These are phyloP conservation scores for Echites panduratus DNA, from an alignment of 257 asterid species.

Conservation along the genomic window DNA sequence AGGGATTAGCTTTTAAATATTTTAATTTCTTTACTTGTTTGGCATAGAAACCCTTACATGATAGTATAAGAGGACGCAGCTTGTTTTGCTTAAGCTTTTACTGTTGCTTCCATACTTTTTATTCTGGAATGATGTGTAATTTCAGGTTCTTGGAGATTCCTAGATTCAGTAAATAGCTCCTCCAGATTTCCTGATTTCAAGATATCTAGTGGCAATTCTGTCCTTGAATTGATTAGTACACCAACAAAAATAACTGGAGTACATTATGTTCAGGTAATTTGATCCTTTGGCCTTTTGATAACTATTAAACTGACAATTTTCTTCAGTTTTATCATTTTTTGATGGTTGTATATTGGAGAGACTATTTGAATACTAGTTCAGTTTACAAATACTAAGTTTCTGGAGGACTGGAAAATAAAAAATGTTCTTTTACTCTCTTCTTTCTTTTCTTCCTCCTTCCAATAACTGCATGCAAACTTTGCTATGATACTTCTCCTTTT, in stretches of 20 bases:
- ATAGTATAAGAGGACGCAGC: background rate
- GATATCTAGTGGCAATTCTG: slow-evolving; percentile 67
- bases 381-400: background rate
- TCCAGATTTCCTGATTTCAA: slow-evolving; percentile 80
- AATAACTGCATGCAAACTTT: background rate
- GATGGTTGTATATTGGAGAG: background rate
- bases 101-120: background rate
- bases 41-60: background rate
- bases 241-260: slow-evolving; percentile 95
- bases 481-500: background rate
- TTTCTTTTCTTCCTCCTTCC: background rate
- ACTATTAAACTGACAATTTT: slow-evolving; percentile 5
- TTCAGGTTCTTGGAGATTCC: slow-evolving; percentile 87
- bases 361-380: background rate
- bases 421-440: background rate
- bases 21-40: background rate
- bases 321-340: background rate
- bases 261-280: slow-evolving; percentile 90
- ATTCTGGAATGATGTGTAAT: slow-evolving; percentile 7
- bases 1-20: background rate
- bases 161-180: slow-evolving; percentile 58
- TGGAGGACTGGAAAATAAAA: background rate
- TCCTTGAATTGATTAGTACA: slow-evolving; percentile 74
- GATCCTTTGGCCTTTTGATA: slow-evolving; percentile 14
- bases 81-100: background rate